phyloP scores from a whole-genome alignment of 768 basidiomycete species.

The Tulasnella sp. region DNA sequence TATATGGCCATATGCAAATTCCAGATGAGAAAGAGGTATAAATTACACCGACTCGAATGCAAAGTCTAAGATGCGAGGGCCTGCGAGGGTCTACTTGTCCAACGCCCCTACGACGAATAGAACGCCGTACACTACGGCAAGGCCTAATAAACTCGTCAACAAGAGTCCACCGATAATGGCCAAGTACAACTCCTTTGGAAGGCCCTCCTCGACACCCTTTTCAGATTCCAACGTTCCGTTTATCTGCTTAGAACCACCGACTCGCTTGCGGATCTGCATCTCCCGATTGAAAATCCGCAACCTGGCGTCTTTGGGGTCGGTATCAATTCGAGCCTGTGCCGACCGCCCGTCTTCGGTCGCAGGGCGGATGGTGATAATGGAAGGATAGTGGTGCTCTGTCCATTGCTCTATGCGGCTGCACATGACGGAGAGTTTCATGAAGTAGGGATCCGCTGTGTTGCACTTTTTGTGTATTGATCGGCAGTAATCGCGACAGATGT shows the following conservation, averaged over 20 bases:
- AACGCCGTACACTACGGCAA: constrained; percentile 14
- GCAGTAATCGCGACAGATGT: constrained; percentile 73
- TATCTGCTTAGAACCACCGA: constrained; percentile 13
- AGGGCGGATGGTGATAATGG: constrained; percentile 45
- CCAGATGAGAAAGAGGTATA: not conserved
- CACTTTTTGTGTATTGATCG: constrained; percentile 75
- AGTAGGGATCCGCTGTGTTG: constrained; percentile 71
- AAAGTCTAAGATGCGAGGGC: too few relatives aligned
- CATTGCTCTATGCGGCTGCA: constrained; percentile 90
- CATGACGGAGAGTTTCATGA: constrained; percentile 66
- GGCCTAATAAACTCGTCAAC: constrained; percentile 5
- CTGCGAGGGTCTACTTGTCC: too few relatives aligned
- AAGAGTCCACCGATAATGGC: constrained; percentile 15
- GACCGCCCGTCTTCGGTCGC: constrained; percentile 6
- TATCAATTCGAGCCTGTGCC: constrained; percentile 9
- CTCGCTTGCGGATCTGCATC: constrained; percentile 19
- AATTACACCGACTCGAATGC: constrained; percentile 10
- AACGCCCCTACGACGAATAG: not conserved
- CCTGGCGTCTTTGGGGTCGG: constrained; percentile 27
- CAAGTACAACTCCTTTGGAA: constrained; percentile 15
- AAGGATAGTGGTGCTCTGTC: constrained; percentile 88
- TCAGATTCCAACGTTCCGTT: not conserved
- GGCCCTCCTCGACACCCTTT: constrained; percentile 3
- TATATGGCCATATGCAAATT: not conserved
- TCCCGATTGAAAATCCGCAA: constrained; percentile 24